A percentile compares a stretch with the other conserved stretches of the same genome.
Conservation (phyloP, 2,329 filamentous ascomycete species). For the Aspergillus sp. region DNA sequence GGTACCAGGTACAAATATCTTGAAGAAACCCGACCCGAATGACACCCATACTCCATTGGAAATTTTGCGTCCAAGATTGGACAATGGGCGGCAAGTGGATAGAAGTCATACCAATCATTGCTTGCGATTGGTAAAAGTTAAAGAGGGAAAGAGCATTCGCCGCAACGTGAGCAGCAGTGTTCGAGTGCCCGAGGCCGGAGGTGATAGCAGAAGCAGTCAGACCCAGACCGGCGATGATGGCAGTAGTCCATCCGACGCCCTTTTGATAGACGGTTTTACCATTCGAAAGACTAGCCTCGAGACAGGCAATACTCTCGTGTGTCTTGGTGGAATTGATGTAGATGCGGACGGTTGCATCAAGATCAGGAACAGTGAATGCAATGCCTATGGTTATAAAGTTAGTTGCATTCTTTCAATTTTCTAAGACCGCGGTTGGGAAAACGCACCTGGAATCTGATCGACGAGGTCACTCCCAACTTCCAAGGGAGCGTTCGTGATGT, state of each 20-base stretch:
- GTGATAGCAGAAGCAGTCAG: slow-evolving; percentile 83
- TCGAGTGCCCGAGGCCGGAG: slow-evolving; percentile 86
- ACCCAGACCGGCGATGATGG: slow-evolving; percentile 80
- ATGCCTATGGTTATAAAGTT: slow-evolving; percentile 54
- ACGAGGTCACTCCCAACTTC: slow-evolving; percentile 58
- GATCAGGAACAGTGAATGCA: slow-evolving; percentile 84
- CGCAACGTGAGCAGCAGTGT: slow-evolving; percentile 91
- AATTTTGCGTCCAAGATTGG: slow-evolving; percentile 92
- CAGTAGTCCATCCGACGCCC: slow-evolving; percentile 85
- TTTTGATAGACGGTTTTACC: slow-evolving; percentile 87
- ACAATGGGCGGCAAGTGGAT: slow-evolving; percentile 84
- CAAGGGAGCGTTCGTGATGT: slow-evolving; percentile 68
- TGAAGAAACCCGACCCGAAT: slow-evolving; percentile 87
- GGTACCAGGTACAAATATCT: slow-evolving; percentile 89
- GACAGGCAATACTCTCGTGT: slow-evolving; percentile 71
- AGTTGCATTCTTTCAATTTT: background rate
- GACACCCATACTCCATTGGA: slow-evolving; percentile 97
- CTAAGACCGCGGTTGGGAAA: background rate
- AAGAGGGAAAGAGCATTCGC: slow-evolving; percentile 93
- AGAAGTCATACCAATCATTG: slow-evolving; percentile 81
- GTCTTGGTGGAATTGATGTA: slow-evolving; percentile 72
- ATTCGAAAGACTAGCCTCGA: slow-evolving; percentile 85
- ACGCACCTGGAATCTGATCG: slow-evolving; percentile 64
- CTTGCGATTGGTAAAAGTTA: slow-evolving; percentile 90
- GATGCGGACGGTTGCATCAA: slow-evolving; percentile 81